Evolutionary conservation across 306 rosid species (phyloP).

Genomic region (Gleditsia sinensis): DNA sequence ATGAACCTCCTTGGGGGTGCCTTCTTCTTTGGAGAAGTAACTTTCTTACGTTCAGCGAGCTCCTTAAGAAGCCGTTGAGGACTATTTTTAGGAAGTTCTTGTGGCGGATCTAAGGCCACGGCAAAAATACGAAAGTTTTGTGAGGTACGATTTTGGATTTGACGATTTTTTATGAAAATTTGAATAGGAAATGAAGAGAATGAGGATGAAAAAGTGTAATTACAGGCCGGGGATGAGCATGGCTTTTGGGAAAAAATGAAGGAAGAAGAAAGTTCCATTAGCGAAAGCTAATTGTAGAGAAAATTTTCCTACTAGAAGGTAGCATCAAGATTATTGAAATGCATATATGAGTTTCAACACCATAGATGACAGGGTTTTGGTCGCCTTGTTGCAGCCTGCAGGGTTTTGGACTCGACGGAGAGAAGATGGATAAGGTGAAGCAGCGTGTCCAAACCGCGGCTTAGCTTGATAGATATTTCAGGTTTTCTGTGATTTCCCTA

Average conservation of each 20-base stretch:
- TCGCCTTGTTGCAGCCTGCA: constrained; percentile 32
- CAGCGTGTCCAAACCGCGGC: not conserved
- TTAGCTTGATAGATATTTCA: constrained; percentile 25
- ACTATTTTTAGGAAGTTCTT: constrained; percentile 69
- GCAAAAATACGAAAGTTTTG: constrained; percentile 48
- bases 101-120: constrained; percentile 67
- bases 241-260: constrained; percentile 48
- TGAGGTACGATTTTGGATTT: constrained; percentile 29
- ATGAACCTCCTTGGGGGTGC: constrained; percentile 70
- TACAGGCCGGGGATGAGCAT: constrained; percentile 38
- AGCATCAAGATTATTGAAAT: constrained; percentile 22
- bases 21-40: constrained; percentile 72
- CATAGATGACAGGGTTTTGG: constrained; percentile 37
- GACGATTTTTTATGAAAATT: constrained; percentile 36
- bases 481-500: not conserved
- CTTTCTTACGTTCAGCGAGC: constrained; percentile 80
- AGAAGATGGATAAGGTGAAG: constrained; percentile 37
- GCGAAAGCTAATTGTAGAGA: not conserved
- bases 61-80: constrained; percentile 91
- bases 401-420: constrained; percentile 34
- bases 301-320: constrained; percentile 6
- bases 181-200: constrained; percentile 54
- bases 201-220: constrained; percentile 61
- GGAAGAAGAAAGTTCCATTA: constrained; percentile 83
- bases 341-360: constrained; percentile 13